Evolutionary conservation across 2,329 filamentous ascomycete genomes (phyloP).

Genomic region (Fusarium anthophilum): DNA sequence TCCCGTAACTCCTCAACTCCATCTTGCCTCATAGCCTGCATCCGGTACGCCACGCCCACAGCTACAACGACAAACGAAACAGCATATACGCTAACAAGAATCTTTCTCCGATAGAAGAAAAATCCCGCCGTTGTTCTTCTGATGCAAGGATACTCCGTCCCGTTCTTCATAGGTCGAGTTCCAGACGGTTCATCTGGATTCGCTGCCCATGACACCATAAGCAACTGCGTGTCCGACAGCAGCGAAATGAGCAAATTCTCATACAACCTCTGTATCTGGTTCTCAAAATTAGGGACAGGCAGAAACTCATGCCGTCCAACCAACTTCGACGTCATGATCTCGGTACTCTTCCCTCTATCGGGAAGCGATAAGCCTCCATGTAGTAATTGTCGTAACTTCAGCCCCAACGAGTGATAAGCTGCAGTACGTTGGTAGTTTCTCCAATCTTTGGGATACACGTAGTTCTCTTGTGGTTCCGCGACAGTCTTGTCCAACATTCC

Average conservation of each 20-base stretch:
- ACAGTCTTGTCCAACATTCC: constrained; percentile 10
- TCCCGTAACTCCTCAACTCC: constrained; percentile 22
- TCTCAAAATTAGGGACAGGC: constrained; percentile 2
- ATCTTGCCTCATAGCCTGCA: constrained; percentile 22
- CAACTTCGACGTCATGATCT: not conserved
- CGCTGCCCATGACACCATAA: constrained; percentile 24
- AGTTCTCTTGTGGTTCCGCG: constrained; percentile 14
- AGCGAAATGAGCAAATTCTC: constrained; percentile 30
- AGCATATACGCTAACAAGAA: constrained; percentile 10
- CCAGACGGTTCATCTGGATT: constrained; percentile 15
- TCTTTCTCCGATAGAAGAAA: constrained; percentile 20
- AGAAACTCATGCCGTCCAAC: constrained; percentile 20
- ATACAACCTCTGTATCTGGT: not conserved
- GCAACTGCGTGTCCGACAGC: constrained; percentile 18
- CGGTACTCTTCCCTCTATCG: not conserved
- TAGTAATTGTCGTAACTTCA: constrained; percentile 8
- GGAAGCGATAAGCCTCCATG: not conserved
- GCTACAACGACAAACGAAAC: constrained; percentile 17
- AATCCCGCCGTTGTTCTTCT: not conserved
- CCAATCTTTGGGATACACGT: constrained; percentile 6
- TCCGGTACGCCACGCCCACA: constrained; percentile 8
- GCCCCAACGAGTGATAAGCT: constrained; percentile 19
- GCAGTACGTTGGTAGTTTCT: constrained; percentile 4
- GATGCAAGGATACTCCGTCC: constrained; percentile 10
- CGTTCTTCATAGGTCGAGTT: not conserved